Percentiles rank a stretch among this genome's conserved stretches.
These are phyloP conservation scores for Boletus rubroflammeus DNA, from an alignment of 768 basidiomycete species.

Conservation along the genomic window DNA sequence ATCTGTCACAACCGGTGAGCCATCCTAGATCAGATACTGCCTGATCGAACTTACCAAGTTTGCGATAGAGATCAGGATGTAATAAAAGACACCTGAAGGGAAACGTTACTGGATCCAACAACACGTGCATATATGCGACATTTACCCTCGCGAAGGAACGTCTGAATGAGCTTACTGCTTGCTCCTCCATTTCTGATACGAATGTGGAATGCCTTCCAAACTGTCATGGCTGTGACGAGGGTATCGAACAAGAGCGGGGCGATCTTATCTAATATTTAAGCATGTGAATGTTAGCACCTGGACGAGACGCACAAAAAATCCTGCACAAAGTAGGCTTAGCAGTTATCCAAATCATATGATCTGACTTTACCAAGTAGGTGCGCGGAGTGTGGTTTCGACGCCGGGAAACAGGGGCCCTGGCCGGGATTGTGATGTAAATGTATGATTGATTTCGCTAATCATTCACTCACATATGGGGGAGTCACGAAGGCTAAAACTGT, in stretches of 20 bases:
- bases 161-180: slow-evolving; percentile 77
- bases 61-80: slow-evolving; percentile 80
- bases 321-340: slow-evolving; percentile 27
- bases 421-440: slow-evolving; percentile 27
- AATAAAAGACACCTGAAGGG: slow-evolving; percentile 67
- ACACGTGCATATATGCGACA: slow-evolving; percentile 2
- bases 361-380: slow-evolving; percentile 64
- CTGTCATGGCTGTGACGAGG: slow-evolving; percentile 74
- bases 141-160: slow-evolving; percentile 76
- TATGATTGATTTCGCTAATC: neutral
- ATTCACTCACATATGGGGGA: slow-evolving; percentile 51
- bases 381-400: slow-evolving; percentile 79
- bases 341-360: neutral
- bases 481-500: slow-evolving; percentile 64
- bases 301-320: slow-evolving; percentile 52
- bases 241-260: slow-evolving; percentile 81
- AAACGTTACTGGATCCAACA: neutral
- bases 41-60: slow-evolving; percentile 49
- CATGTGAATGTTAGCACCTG: neutral
- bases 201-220: slow-evolving; percentile 75
- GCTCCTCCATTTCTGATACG: slow-evolving; percentile 71
- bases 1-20: slow-evolving; percentile 36
- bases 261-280: slow-evolving; percentile 45
- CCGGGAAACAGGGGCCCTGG: slow-evolving; percentile 73
- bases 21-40: neutral